Evolutionary conservation across 2,329 filamentous ascomycete species (phyloP).

Genomic region (Colletotrichum endophyticum): DNA sequence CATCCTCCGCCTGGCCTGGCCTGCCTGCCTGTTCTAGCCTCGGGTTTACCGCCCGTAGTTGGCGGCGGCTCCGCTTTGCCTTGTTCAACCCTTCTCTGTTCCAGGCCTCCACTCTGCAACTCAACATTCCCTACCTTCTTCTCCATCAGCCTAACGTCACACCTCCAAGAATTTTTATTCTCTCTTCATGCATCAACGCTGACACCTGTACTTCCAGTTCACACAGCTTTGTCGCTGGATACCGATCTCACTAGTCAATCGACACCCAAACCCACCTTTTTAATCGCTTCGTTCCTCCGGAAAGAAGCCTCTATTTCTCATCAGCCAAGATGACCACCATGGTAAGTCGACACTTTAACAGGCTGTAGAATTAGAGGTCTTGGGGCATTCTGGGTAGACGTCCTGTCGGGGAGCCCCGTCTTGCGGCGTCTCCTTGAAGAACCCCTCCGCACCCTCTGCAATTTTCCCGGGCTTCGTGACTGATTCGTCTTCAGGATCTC

Average conservation of each 20-base stretch:
- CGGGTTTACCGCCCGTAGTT: not conserved
- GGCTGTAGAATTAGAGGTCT: not conserved
- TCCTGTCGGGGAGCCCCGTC: not conserved
- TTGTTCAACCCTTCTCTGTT: conserved; percentile 14
- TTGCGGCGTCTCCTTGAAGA: not conserved
- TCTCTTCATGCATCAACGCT: not conserved
- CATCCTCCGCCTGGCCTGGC: not conserved
- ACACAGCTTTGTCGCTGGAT: not conserved
- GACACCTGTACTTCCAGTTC: not conserved
- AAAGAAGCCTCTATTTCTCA: conserved; percentile 19
- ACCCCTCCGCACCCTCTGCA: not conserved
- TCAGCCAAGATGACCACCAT: conserved; percentile 54
- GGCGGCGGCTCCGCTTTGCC: conserved; percentile 11
- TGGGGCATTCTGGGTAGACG: not conserved
- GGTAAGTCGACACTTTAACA: conserved; percentile 38
- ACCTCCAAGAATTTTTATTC: not conserved
- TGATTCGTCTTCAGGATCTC: conserved; percentile 72
- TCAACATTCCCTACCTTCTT: conserved; percentile 1
- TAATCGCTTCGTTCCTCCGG: conserved; percentile 8
- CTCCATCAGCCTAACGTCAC: not conserved
- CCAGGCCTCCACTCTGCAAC: conserved; percentile 20
- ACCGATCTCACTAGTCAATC: not conserved
- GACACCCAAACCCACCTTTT: not conserved
- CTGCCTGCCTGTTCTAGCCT: not conserved
- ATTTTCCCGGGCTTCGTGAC: not conserved